Evolutionary conservation across 129 eudicot genomes (phyloP).

Genomic region (Flaveria robusta): DNA sequence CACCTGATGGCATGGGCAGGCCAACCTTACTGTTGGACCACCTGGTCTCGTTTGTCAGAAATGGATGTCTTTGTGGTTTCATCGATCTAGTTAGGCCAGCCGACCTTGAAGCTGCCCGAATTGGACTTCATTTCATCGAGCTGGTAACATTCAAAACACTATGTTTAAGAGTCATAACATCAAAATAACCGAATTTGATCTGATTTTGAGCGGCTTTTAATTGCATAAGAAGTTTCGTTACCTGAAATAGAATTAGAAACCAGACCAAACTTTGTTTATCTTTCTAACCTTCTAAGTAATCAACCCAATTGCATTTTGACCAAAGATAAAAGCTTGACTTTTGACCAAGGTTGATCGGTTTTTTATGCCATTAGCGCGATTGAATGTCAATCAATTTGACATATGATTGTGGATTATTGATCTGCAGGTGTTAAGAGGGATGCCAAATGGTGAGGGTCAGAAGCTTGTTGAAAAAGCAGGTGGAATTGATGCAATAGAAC

Average conservation of each 20-base stretch:
- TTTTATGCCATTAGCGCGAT: neutral
- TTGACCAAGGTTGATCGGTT: neutral
- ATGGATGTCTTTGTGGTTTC: conserved; percentile 85
- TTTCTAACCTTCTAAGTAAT: neutral
- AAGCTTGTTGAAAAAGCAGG: conserved; percentile 90
- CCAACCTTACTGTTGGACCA: conserved; percentile 75
- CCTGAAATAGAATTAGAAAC: neutral
- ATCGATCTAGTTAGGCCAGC: conserved; percentile 72
- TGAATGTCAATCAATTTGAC: neutral
- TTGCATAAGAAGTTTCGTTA: neutral
- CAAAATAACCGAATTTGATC: neutral
- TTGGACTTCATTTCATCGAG: conserved; percentile 92
- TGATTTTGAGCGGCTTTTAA: neutral
- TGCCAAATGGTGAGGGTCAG: conserved; percentile 91
- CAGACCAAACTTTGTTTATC: neutral
- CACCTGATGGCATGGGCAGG: conserved; percentile 61
- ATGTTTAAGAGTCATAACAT: neutral
- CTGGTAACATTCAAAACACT: conserved; percentile 47
- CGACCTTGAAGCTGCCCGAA: conserved; percentile 90
- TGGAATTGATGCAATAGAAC: conserved; percentile 94
- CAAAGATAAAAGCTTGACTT: neutral
- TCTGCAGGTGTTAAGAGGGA: conserved; percentile 80
- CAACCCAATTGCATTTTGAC: neutral
- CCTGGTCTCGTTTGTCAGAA: conserved; percentile 66
- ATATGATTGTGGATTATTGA: neutral